Conservation (phyloP, 345 rosid genomes). For the Euphorbia pulcherrima region DNA sequence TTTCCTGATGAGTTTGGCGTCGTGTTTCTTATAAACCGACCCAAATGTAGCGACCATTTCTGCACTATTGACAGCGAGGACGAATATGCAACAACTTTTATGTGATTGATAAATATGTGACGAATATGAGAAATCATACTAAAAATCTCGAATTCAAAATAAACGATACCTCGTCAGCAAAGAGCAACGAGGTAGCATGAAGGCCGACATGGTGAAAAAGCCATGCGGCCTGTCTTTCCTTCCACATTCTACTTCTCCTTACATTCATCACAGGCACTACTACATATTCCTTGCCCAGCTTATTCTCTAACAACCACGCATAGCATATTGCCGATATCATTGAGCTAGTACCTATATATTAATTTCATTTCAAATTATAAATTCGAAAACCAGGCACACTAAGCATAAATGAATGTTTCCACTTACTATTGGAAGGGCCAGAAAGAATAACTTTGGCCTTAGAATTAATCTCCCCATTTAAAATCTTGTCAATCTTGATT, state of each 20-base stretch:
- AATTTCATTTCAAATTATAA: not conserved
- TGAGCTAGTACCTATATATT: conserved; percentile 49
- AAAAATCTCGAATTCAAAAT: not conserved
- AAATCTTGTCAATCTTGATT: conserved; percentile 37
- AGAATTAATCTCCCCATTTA: conserved; percentile 31
- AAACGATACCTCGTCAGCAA: conserved; percentile 53
- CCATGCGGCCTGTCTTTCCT: conserved; percentile 58
- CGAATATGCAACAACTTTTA: not conserved
- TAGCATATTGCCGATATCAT: conserved; percentile 62
- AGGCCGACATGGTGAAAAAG: conserved; percentile 56
- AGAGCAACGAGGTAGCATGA: conserved; percentile 49
- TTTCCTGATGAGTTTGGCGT: no score
- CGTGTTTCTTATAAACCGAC: no score
- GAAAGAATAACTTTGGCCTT: conserved; percentile 58
- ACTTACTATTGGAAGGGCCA: conserved; percentile 56
- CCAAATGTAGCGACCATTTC: no score
- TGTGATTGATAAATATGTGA: no score
- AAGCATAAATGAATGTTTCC: not conserved
- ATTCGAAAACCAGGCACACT: not conserved
- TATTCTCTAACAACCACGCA: conserved; percentile 54
- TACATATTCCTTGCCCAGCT: conserved; percentile 26
- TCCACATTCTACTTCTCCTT: conserved; percentile 55
- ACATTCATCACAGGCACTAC: conserved; percentile 56
- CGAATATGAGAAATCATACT: not conserved
- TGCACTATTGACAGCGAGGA: no score